These are phyloP conservation scores for Xylaria grammica DNA, from an alignment of 495 filamentous ascomycete genomes.

Conservation along the genomic window DNA sequence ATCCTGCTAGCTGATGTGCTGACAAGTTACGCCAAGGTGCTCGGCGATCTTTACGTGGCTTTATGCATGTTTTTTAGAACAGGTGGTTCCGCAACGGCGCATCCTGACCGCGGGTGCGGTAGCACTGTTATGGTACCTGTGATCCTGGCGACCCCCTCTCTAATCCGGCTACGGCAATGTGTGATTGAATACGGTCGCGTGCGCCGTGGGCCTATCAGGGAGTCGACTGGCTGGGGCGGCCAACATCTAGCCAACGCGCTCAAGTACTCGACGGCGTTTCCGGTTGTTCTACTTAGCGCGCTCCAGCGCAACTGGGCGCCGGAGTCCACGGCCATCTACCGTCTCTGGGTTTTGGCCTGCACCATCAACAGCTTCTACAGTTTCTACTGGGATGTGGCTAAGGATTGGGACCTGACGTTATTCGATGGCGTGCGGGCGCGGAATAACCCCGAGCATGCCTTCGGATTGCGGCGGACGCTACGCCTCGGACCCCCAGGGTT, in stretches of 20 bases:
- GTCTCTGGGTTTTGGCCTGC: constrained; percentile 64
- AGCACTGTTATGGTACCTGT: constrained; percentile 76
- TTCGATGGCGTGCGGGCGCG: constrained; percentile 59
- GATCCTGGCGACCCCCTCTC: constrained; percentile 77
- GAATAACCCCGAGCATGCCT: constrained; percentile 67
- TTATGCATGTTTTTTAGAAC: constrained; percentile 84
- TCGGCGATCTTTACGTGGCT: constrained; percentile 87
- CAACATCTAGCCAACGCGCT: constrained; percentile 90
- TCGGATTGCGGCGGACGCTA: constrained; percentile 74
- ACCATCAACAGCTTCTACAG: constrained; percentile 86
- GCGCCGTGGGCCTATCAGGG: constrained; percentile 53
- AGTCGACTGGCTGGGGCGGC: constrained; percentile 66
- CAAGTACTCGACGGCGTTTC: constrained; percentile 92
- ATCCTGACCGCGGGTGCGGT: constrained; percentile 81
- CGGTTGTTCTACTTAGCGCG: constrained; percentile 80
- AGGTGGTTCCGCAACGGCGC: constrained; percentile 72
- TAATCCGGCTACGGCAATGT: constrained; percentile 91
- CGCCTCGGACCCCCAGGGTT: constrained; percentile 68
- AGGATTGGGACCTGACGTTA: constrained; percentile 95
- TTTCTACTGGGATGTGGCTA: constrained; percentile 97
- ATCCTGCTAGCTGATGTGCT: constrained; percentile 93
- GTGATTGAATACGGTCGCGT: constrained; percentile 85
- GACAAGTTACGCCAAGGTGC: constrained; percentile 90
- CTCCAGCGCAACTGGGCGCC: constrained; percentile 70
- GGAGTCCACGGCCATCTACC: constrained; percentile 48